These are phyloP conservation scores for Shiraia bambusicola DNA, from an alignment of 2,329 filamentous ascomycete genomes.

Conservation along the genomic window DNA sequence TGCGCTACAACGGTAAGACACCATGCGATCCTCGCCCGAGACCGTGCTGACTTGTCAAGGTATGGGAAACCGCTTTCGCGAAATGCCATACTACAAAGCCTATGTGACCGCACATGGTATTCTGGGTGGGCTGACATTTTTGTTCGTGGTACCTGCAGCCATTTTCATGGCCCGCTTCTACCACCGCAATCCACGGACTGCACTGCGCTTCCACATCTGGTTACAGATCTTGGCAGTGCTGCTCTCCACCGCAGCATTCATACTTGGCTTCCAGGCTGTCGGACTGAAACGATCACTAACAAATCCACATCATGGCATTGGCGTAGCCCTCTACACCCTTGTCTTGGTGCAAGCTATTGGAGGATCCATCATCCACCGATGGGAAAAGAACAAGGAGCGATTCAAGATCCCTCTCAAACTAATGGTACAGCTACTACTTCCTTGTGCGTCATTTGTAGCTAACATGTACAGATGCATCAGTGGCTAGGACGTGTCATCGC, in stretches of 20 bases:
- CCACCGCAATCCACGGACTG: slow-evolving; percentile 60
- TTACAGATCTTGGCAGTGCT: slow-evolving; percentile 69
- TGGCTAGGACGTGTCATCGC: slow-evolving; percentile 81
- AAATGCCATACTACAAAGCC: slow-evolving; percentile 67
- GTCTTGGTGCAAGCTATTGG: slow-evolving; percentile 71
- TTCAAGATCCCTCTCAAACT: slow-evolving; percentile 59
- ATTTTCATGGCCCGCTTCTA: slow-evolving; percentile 75
- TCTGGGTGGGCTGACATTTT: slow-evolving; percentile 71
- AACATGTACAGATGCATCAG: slow-evolving; percentile 70
- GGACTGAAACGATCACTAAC: slow-evolving; percentile 69
- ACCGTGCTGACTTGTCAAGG: slow-evolving; percentile 51
- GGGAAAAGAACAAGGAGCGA: slow-evolving; percentile 55
- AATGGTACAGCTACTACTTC: slow-evolving; percentile 48
- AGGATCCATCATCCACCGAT: slow-evolving; percentile 63
- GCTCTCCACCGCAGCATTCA: slow-evolving; percentile 69
- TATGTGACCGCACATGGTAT: slow-evolving; percentile 72
- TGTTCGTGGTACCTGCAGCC: slow-evolving; percentile 71
- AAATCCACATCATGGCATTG: slow-evolving; percentile 85
- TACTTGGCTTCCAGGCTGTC: slow-evolving; percentile 77
- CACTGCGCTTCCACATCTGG: slow-evolving; percentile 71
- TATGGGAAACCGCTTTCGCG: slow-evolving; percentile 79
- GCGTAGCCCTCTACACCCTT: slow-evolving; percentile 73
- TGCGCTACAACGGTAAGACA: slow-evolving; percentile 74
- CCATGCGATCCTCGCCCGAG: neutral
- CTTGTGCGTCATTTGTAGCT: slow-evolving; percentile 6